Evolutionary conservation across 192 early-diverging fungal genomes (phyloP), one percentile per base, ranked within the genome.

Genomic region (Coemansia sp.): DNA sequence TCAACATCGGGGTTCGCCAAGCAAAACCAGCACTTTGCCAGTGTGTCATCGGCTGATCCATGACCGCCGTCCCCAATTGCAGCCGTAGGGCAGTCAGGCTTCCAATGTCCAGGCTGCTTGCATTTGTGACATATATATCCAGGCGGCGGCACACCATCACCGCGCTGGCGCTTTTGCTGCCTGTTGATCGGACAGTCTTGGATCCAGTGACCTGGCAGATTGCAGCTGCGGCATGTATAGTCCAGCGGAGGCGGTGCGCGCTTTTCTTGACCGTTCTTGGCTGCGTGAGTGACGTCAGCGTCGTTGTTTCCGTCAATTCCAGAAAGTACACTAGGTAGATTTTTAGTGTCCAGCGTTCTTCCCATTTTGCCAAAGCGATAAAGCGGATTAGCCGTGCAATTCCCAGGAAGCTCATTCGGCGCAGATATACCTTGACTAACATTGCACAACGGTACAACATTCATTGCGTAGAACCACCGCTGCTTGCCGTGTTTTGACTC

Each of bases 381-480:
- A 63, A 83, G 83, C 17, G 82, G 90, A 70, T 61, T 85, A 19
- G 43, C 57, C 1, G 87, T 93, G 54, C 84, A 85, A 53, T 84
- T 87, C 6, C 59, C 41, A 43, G 87, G 90, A 21, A 48, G 48
- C 8, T 55, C 53, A 25, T 51, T 59, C 11, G 81, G 60, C 14
- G 66, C 22, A 25, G 71, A 22, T 4, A 23, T 51, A 14, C 73
- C 72, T 61, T 50, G 53, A 56, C 82, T 81, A 11, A 74, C 67
- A 3, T 55, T 53, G 6, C 85, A 62, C 51, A 93, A 64, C 11
- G 95, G 93, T 1, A 73, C 83, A 19, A 93, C 69, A 50, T 94
- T 94, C 81, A 94, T 90, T 1, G 94, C 95, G 69, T 95, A 97
- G 67, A 93, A 93, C 95, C 95, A 97, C 72, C 87, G 65, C 61